A percentile compares a stretch with the other conserved stretches of the same genome.
Conservation (phyloP, 2,329 filamentous ascomycete species). For the Whalleya microplaca region DNA sequence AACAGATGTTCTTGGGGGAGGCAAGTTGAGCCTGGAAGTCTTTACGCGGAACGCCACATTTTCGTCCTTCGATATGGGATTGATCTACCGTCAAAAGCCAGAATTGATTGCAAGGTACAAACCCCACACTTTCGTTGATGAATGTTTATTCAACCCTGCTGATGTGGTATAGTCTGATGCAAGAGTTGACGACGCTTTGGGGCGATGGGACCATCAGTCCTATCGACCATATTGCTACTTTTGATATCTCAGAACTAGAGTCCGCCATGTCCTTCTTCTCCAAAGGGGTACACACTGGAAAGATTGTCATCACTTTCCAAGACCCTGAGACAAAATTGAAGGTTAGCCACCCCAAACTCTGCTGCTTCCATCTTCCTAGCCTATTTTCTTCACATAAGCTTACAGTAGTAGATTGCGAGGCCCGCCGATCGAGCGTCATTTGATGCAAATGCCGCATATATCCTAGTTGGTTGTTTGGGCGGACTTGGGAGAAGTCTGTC, state of each 20-base stretch:
- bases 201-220: constrained; percentile 2
- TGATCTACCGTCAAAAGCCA: constrained; percentile 1
- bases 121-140: too few species aligned
- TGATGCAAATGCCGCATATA: constrained; percentile 4
- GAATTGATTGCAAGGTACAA: neutral
- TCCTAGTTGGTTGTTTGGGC: constrained; percentile 9
- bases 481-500: constrained; percentile 10
- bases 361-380: neutral
- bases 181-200: constrained; percentile 1
- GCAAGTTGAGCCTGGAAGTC: constrained; percentile 7
- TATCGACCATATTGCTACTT: neutral
- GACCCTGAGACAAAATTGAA: constrained; percentile 4
- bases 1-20: neutral
- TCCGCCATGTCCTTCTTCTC: constrained; percentile 6
- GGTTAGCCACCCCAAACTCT: neutral
- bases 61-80: constrained; percentile 7
- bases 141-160: too few species aligned
- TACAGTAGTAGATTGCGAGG: constrained; percentile 2
- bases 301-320: constrained; percentile 10
- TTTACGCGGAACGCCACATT: constrained; percentile 12
- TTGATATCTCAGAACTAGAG: constrained; percentile 14
- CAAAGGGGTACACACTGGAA: constrained; percentile 13
- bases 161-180: constrained; percentile 5
- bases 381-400: neutral
- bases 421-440: neutral